Conservation (phyloP, 2,329 filamentous ascomycete genomes). For the Fusarium citri region DNA sequence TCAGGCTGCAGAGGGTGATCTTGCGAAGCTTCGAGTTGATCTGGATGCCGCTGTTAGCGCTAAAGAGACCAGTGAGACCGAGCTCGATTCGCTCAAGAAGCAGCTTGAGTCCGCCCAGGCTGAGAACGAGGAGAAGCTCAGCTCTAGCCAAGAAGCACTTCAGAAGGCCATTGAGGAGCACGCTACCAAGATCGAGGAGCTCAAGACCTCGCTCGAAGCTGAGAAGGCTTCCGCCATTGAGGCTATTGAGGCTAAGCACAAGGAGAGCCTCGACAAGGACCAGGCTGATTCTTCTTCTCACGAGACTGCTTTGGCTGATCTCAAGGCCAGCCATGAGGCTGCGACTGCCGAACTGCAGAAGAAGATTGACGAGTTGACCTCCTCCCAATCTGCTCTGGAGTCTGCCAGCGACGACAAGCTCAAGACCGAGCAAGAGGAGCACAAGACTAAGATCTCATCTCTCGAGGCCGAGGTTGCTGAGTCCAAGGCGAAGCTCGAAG, state of each 20-base stretch:
- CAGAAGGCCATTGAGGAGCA: constrained; percentile 60
- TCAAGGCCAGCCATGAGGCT: constrained; percentile 63
- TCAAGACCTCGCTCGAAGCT: constrained; percentile 62
- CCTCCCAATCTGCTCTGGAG: constrained; percentile 60
- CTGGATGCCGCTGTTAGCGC: constrained; percentile 60
- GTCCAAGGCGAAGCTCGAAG: constrained; percentile 61
- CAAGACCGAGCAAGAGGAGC: constrained; percentile 59
- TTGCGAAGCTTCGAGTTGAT: constrained; percentile 62
- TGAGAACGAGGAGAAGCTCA: constrained; percentile 52
- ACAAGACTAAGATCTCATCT: constrained; percentile 58
- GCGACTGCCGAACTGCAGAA: constrained; percentile 62
- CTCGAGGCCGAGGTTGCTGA: constrained; percentile 65
- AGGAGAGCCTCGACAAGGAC: constrained; percentile 61
- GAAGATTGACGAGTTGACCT: constrained; percentile 65
- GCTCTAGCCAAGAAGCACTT: constrained; percentile 49
- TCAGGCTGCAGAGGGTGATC: constrained; percentile 61
- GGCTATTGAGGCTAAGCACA: constrained; percentile 65
- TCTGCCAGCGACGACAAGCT: constrained; percentile 58
- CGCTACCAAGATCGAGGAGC: constrained; percentile 59
- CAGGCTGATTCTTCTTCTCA: constrained; percentile 59
- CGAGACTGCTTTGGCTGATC: constrained; percentile 61
- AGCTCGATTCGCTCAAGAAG: constrained; percentile 62
- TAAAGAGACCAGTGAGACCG: constrained; percentile 61
- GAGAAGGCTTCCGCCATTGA: constrained; percentile 62
- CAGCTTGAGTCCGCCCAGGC: constrained; percentile 59